These are phyloP conservation scores for Suhomyces kunorum DNA, from an alignment of 1,139 yeast genomes.

Conservation along the genomic window DNA sequence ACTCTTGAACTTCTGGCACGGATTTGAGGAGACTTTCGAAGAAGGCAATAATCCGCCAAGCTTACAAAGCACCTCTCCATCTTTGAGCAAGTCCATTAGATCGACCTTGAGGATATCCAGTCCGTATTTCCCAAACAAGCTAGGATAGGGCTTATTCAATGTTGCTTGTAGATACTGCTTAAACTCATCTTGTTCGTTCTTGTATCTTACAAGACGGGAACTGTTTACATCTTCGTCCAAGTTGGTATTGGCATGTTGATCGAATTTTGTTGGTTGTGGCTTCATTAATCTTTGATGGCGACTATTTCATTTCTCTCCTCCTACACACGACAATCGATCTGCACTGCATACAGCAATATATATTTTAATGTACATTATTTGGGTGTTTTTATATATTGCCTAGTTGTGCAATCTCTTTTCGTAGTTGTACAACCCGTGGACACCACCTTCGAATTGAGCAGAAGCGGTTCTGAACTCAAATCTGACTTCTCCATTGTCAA, in stretches of 20 bases:
- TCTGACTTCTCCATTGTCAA: conserved; percentile 71
- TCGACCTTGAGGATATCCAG: conserved; percentile 23
- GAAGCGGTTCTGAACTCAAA: conserved; percentile 98
- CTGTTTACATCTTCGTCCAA: conserved; percentile 56
- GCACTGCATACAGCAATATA: not conserved
- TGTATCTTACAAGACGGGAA: conserved; percentile 52
- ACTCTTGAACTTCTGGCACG: conserved; percentile 48
- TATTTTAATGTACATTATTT: conserved; percentile 9
- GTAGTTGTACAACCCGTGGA: conserved; percentile 92
- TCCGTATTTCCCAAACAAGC: conserved; percentile 13
- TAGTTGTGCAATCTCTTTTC: conserved; percentile 96
- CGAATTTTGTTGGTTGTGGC: conserved; percentile 13
- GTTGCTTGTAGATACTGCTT: conserved; percentile 40
- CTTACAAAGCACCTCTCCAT: conserved; percentile 66
- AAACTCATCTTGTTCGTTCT: conserved; percentile 46
- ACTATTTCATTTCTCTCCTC: no score
- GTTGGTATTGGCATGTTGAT: conserved; percentile 44
- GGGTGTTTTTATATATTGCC: conserved; percentile 6
- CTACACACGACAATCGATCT: no score
- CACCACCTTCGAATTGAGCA: conserved; percentile 99
- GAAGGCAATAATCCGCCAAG: conserved; percentile 38
- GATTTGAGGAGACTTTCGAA: conserved; percentile 36
- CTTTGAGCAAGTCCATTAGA: conserved; percentile 56
- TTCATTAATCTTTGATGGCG: conserved; percentile 1
- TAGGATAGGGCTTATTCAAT: conserved; percentile 9